Base-by-base conservation (phyloP, 2,329 filamentous ascomycete species). In the Microsporum audouinii region DNA sequence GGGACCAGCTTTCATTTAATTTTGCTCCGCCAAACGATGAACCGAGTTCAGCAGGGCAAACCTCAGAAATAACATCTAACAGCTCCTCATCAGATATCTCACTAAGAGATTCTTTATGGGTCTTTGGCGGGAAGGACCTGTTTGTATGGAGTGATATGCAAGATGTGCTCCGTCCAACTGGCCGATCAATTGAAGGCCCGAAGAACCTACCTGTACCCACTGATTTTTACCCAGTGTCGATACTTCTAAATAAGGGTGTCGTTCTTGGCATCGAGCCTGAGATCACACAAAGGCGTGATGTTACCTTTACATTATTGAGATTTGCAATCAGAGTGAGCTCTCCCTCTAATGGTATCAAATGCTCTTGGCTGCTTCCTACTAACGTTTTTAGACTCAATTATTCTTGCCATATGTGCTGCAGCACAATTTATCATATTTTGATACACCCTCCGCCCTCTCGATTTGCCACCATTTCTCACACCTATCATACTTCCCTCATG, bases 141-240 rank as follows among this genome's bases (percentile, higher is more conserved):
- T 88, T 91, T 66, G 83, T 89, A 2, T 99, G 94, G 94, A 84
- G 89, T 29, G 89, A 96, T 70, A 84, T 96, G 45, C 85, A 91
- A 66, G 89, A 94, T 63, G 85, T 97, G 34, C 77, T 97, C 45
- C 82, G 85, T 39, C 86, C 87, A 5, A 77, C 80, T 41, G 86
- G 23, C 5, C n/a, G 57, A 12, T 58, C 62, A 5, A 83, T 85
- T 64, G 89, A 95, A 59, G 73, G 95, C 2, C 87, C 89, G 1
- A 80, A 83, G 6, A 84, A 89, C 1, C 86, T 96, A 8, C 83
- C 86, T 29, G 84, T 97, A 60, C 82, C 88, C 0, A 79, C 95
- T n/a, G 94, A 99, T 72, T 99, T 97, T 73, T 97, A 97, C 69
- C 94, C 94, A 0, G 77, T 97, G 12, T 95, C 91, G 0, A 84